Conservation (phyloP, 2,329 filamentous ascomycete species). For the Zasmidium cellare region DNA sequence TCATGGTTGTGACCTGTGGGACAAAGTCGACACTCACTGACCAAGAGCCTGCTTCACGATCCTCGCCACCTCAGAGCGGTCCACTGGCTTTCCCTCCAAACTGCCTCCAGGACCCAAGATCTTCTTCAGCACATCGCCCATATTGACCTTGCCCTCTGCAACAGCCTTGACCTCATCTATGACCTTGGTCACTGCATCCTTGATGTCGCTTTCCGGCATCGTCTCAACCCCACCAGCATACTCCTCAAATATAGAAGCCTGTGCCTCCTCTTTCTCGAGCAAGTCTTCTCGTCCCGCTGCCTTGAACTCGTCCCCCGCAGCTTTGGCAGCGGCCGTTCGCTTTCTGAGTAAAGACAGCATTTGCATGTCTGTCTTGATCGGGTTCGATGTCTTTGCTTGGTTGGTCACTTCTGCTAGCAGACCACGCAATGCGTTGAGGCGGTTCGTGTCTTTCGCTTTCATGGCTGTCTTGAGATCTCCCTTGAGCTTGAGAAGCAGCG, state of each 20-base stretch:
- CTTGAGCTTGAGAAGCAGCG: conserved; percentile 46
- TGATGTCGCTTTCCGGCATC: conserved; percentile 60
- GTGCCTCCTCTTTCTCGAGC: conserved; percentile 67
- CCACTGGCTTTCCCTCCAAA: conserved; percentile 64
- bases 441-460: conserved; percentile 53
- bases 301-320: conserved; percentile 65
- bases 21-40: conserved; percentile 1
- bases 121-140: conserved; percentile 65
- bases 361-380: conserved; percentile 70
- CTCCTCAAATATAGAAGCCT: conserved; percentile 65
- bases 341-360: conserved; percentile 68
- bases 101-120: conserved; percentile 52
- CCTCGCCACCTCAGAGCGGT: conserved; percentile 61
- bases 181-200: conserved; percentile 52
- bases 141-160: conserved; percentile 49
- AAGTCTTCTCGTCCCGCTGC: conserved; percentile 66
- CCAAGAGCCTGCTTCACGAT: conserved; percentile 54
- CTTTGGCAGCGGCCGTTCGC: conserved; percentile 57
- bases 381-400: conserved; percentile 69
- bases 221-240: conserved; percentile 63
- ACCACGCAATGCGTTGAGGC: conserved; percentile 67
- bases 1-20: no score
- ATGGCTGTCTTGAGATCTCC: conserved; percentile 50
- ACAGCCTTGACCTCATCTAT: conserved; percentile 51
- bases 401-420: conserved; percentile 72